phyloP scores from a whole-genome alignment of 495 filamentous ascomycete genomes.

The Talaromyces wortmannii region DNA sequence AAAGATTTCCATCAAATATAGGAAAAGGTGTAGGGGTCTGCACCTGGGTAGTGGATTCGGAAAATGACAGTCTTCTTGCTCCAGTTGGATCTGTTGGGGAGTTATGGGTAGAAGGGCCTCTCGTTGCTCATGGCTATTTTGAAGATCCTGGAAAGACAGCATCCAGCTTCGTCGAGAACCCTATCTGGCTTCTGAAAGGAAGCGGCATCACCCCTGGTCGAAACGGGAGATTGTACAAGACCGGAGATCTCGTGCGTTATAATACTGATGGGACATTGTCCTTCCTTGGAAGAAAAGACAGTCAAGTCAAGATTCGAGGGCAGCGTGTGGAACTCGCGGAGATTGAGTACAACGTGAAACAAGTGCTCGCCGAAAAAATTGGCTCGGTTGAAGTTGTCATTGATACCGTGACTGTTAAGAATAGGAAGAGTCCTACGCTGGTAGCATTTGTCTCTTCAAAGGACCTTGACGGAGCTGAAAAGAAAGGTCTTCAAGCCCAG shows the following conservation, averaged over 20 bases:
- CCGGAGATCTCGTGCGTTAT: slow-evolving; percentile 37
- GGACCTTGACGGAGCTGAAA: slow-evolving; percentile 2
- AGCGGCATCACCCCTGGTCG: slow-evolving; percentile 23
- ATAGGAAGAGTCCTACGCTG: too few relatives aligned
- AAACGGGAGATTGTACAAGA: slow-evolving; percentile 33
- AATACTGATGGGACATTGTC: background rate
- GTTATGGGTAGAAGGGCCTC: slow-evolving; percentile 5
- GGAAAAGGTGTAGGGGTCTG: slow-evolving; percentile 31
- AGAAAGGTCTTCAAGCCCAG: too few relatives aligned
- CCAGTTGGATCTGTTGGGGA: slow-evolving; percentile 12
- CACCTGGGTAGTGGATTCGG: slow-evolving; percentile 17
- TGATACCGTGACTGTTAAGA: too few relatives aligned
- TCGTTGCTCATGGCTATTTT: slow-evolving; percentile 39
- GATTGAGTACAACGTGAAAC: background rate
- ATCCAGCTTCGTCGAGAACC: slow-evolving; percentile 35
- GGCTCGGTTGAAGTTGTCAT: background rate
- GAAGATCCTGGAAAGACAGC: slow-evolving; percentile 31
- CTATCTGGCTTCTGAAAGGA: slow-evolving; percentile 32
- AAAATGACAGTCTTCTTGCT: slow-evolving; percentile 31
- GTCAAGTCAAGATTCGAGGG: background rate
- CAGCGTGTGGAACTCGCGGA: background rate
- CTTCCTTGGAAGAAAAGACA: background rate
- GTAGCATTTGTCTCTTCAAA: background rate
- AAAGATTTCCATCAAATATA: background rate
- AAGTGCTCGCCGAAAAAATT: background rate